These are phyloP conservation scores for Acmispon strigosus DNA, from an alignment of 306 rosid genomes.

Conservation along the genomic window DNA sequence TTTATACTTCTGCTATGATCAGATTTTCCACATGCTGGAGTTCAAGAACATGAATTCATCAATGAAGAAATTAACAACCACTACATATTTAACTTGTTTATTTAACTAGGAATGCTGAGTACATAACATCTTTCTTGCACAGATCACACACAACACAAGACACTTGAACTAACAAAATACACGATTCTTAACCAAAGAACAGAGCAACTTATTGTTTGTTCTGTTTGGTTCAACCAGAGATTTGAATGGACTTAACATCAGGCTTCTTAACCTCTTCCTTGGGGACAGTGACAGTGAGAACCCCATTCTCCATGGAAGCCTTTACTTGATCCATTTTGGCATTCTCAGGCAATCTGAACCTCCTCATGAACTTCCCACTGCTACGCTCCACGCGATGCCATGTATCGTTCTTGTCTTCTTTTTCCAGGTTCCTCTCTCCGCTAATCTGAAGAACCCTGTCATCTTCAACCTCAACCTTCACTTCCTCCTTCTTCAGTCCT, in stretches of 20 bases:
- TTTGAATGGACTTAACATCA: not conserved
- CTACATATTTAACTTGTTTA: too few relatives aligned
- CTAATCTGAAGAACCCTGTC: slow-evolving; percentile 27
- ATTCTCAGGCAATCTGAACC: slow-evolving; percentile 27
- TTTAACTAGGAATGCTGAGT: too few relatives aligned
- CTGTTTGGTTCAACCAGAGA: slow-evolving; percentile 1
- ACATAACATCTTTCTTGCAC: too few relatives aligned
- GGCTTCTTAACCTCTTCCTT: slow-evolving; percentile 14
- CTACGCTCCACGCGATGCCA: slow-evolving; percentile 32
- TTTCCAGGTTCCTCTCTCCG: slow-evolving; percentile 20
- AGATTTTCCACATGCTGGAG: too few relatives aligned
- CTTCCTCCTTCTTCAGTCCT: slow-evolving; percentile 24
- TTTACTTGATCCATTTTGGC: slow-evolving; percentile 13
- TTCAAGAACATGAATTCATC: too few relatives aligned
- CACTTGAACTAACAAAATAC: too few relatives aligned
- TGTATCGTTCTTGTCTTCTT: slow-evolving; percentile 24
- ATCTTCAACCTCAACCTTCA: slow-evolving; percentile 23
- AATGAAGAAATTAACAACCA: too few relatives aligned
- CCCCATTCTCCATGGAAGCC: slow-evolving; percentile 27
- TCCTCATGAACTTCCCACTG: slow-evolving; percentile 30
- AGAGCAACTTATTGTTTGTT: too few relatives aligned
- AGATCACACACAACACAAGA: too few relatives aligned
- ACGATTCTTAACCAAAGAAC: too few relatives aligned
- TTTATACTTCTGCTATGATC: too few relatives aligned
- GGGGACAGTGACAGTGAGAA: slow-evolving; percentile 26